These are phyloP conservation scores for Aspergillus fischeri DNA, from an alignment of 2,329 filamentous ascomycete genomes.

Conservation along the genomic window DNA sequence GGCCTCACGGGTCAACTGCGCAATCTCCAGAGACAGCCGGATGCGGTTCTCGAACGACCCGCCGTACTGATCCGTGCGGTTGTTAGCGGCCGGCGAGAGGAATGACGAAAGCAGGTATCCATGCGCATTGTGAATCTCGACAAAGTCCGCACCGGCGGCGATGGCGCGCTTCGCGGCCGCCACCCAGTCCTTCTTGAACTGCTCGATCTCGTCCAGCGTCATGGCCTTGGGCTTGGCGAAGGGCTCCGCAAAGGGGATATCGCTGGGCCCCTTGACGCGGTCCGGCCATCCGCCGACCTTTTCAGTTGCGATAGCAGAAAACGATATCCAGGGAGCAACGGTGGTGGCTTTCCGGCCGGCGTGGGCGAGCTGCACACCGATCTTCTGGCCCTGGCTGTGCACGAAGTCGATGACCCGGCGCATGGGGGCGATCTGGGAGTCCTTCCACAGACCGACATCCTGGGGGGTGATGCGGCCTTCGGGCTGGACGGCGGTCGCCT, in stretches of 20 bases:
- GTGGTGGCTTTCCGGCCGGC: constrained; percentile 64
- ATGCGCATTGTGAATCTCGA: constrained; percentile 78
- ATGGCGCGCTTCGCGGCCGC: constrained; percentile 58
- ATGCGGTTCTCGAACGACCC: constrained; percentile 60
- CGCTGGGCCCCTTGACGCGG: constrained; percentile 54
- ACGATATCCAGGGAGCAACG: constrained; percentile 48
- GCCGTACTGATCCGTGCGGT: constrained; percentile 56
- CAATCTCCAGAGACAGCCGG: constrained; percentile 63
- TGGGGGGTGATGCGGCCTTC: constrained; percentile 76
- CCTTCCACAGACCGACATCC: constrained; percentile 66
- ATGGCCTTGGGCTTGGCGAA: constrained; percentile 64
- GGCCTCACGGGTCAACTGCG: constrained; percentile 56
- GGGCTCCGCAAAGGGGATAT: constrained; percentile 58
- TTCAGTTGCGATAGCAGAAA: constrained; percentile 39
- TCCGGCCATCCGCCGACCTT: constrained; percentile 53
- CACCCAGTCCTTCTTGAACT: constrained; percentile 60
- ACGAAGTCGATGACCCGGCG: constrained; percentile 68
- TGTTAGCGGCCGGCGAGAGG: constrained; percentile 65
- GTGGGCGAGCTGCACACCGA: constrained; percentile 77
- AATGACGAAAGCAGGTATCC: constrained; percentile 72
- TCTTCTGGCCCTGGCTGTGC: constrained; percentile 71
- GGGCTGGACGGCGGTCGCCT: constrained; percentile 70
- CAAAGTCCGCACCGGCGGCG: constrained; percentile 67
- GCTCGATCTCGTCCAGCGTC: constrained; percentile 63
- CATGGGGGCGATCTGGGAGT: constrained; percentile 72